Conservation (phyloP, 2,329 filamentous ascomycete genomes). For the Botrytis squamosa region DNA sequence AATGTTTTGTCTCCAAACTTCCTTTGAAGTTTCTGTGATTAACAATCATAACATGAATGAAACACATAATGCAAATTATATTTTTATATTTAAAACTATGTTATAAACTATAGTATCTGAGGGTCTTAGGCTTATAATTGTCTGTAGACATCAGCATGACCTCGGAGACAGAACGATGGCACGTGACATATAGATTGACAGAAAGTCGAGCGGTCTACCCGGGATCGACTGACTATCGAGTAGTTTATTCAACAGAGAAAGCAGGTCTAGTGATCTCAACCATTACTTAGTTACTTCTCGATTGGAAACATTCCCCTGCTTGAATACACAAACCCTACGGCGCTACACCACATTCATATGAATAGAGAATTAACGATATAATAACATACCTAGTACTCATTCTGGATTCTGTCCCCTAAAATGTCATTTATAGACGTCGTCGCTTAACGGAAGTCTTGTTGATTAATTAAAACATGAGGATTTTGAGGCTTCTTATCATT, state of each 20-base stretch:
- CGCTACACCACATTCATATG: background rate
- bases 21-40: background rate
- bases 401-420: background rate
- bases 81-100: background rate
- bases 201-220: too few species aligned
- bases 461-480: too few species aligned
- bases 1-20: background rate
- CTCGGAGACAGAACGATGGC: background rate
- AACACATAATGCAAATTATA: background rate
- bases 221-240: too few species aligned
- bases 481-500: too few species aligned
- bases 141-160: background rate
- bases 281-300: background rate
- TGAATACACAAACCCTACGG: background rate
- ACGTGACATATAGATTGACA: background rate
- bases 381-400: background rate
- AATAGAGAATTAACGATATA: background rate
- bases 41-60: background rate
- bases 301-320: background rate
- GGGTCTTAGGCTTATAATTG: background rate
- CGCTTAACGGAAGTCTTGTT: too few species aligned
- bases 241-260: too few species aligned
- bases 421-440: too few species aligned
- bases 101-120: background rate
- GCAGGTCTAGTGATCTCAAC: background rate